Evolutionary conservation across 768 basidiomycete genomes (phyloP).

Genomic region (Boletales sp.): DNA sequence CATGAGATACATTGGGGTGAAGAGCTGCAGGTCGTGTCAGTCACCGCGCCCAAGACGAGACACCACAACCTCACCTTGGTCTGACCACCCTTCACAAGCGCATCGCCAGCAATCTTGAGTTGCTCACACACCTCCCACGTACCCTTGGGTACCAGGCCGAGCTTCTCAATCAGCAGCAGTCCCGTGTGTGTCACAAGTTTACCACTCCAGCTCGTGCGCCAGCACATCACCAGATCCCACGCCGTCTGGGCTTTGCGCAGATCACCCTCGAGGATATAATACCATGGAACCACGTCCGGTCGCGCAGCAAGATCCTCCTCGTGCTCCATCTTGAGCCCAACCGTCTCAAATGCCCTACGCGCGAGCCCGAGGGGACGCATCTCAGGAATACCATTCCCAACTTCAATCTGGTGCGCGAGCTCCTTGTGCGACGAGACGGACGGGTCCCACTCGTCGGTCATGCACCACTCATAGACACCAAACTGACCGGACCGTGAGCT

Average conservation of each 20-base stretch:
- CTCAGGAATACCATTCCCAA: constrained; percentile 97
- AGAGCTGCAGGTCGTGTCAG: constrained; percentile 48
- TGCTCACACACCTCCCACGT: constrained; percentile 88
- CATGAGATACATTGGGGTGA: constrained; percentile 85
- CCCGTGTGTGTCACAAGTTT: constrained; percentile 79
- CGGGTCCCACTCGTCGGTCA: constrained; percentile 94
- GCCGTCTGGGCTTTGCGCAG: constrained; percentile 86
- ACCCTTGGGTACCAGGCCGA: constrained; percentile 86
- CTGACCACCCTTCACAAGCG: constrained; percentile 82
- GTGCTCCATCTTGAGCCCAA: constrained; percentile 85
- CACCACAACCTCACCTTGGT: constrained; percentile 55
- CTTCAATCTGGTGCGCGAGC: constrained; percentile 87
- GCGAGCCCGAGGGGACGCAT: constrained; percentile 79
- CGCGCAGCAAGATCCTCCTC: constrained; percentile 95
- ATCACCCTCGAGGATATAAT: constrained; percentile 96
- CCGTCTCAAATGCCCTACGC: constrained; percentile 71
- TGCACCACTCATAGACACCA: constrained; percentile 98
- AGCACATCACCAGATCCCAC: constrained; percentile 88
- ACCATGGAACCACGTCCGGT: constrained; percentile 79
- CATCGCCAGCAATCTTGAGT: constrained; percentile 74
- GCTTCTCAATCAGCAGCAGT: constrained; percentile 70
- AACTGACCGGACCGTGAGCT: constrained; percentile 48
- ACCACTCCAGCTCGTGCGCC: constrained; percentile 89
- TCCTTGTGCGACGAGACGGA: constrained; percentile 83
- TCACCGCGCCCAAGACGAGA: not conserved